Percentiles rank a stretch among this genome's conserved stretches.
These are phyloP conservation scores for Cryptococcus sp. DNA, from an alignment of 1,284 basidiomycete species.

Conservation along the genomic window DNA sequence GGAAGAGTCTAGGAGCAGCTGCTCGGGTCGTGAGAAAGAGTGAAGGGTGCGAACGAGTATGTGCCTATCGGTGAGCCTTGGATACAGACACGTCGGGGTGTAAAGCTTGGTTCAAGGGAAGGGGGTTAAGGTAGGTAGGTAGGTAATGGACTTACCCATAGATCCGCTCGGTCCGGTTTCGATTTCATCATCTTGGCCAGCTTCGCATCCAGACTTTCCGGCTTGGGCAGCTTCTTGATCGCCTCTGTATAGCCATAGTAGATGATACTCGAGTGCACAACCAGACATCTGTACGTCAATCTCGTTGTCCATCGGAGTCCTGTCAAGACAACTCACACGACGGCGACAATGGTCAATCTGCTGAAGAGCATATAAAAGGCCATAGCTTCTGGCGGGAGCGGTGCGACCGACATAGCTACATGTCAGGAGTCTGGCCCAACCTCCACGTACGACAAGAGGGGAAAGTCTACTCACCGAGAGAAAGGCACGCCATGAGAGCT, in stretches of 20 bases:
- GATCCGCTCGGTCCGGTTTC: conserved; percentile 15
- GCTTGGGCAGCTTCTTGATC: conserved; percentile 15
- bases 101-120: not conserved
- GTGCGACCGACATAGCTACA: conserved; percentile 19
- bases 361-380: conserved; percentile 32
- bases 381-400: conserved; percentile 21
- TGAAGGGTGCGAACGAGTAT: conserved; percentile 35
- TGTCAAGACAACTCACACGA: conserved; percentile 17
- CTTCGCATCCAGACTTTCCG: conserved; percentile 6
- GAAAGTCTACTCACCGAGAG: conserved; percentile 24
- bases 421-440: not conserved
- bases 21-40: conserved; percentile 33
- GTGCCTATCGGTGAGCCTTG: too few species aligned
- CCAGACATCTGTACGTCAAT: conserved; percentile 17
- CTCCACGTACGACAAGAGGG: too few species aligned
- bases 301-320: not conserved
- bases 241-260: conserved; percentile 33
- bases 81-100: too few species aligned
- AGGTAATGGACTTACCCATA: conserved; percentile 18
- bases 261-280: conserved; percentile 22
- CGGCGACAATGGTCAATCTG: conserved; percentile 24
- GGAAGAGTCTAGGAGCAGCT: conserved; percentile 32
- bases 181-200: conserved; percentile 11
- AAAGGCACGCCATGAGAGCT: conserved; percentile 26
- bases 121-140: too few species aligned